Base-by-base conservation (phyloP, 192 early-diverging fungal genomes). In the Neocallimastix lanati region DNA sequence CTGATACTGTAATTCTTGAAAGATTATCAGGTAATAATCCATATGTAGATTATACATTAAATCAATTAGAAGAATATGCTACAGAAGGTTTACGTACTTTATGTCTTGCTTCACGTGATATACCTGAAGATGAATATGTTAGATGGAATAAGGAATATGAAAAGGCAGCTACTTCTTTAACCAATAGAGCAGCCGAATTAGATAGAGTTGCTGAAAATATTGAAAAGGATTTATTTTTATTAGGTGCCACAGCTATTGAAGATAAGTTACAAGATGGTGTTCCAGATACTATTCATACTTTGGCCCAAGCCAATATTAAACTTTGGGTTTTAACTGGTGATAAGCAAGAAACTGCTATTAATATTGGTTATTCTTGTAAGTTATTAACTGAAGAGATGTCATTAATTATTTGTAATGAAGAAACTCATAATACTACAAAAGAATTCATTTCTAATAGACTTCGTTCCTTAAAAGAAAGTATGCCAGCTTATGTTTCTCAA, bases 201-300 rank as follows among this genome's bases (percentile, higher is more conserved):
- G 96, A 96, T 81, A 92, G 92, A 82, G 96, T 93, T 28, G 96
- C 96, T 6, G 98, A 99, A 83, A 82, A 96, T 80, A 98, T 99
- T 83, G 98, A 99, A 83, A 93, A 94, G 81, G 89, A 97, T 78
- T 80, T 99, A 79, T 92, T 94, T 78, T 84, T 99, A 76, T 83
- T 99, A 13, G 98, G 98, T 14, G 96, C 96, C 2, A 99, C 98
- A 2, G 98, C 98, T 4, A 99, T 99, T 81, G 98, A 99, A 85
- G 98, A 98, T 84, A 95, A 94, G 84, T 86, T 99, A 12, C 98
- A 99, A 86, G 98, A 98, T 80, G 96, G 94, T 77, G 98, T 99
- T 29, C 96, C 96, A n/a, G 95, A 98, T 80, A 95, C 98, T 0
- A 99, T 99, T 80, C 92, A 93, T 85, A 97, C 96, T 13, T 87